Percentiles rank a stretch among this genome's conserved stretches.
These are phyloP conservation scores for Globisporangium yorkense DNA, from an alignment of 352 stramenopile genomes.

Conservation along the genomic window DNA sequence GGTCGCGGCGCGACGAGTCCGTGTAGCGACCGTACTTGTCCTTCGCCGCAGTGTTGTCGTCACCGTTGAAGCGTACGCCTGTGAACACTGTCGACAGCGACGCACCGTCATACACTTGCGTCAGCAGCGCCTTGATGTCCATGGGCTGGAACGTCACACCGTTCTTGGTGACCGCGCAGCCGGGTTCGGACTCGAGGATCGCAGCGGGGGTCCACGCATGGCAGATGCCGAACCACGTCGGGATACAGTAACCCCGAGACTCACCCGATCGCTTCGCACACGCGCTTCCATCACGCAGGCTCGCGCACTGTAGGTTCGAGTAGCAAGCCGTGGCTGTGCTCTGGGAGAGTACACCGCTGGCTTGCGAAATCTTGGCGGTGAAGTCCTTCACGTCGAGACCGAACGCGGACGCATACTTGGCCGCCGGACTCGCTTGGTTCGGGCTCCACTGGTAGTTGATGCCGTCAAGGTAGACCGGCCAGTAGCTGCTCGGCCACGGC, in stretches of 20 bases:
- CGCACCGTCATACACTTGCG: conserved; percentile 12
- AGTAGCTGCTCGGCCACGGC: conserved; percentile 57
- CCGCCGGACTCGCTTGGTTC: conserved; percentile 20
- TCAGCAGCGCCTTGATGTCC: conserved; percentile 47
- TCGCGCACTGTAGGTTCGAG: conserved; percentile 20
- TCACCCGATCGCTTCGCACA: conserved; percentile 6
- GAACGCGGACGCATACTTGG: conserved; percentile 51
- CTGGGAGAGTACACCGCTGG: conserved; percentile 10
- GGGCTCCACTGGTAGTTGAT: conserved; percentile 50
- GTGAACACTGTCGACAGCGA: conserved; percentile 10
- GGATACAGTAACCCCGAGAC: conserved; percentile 31
- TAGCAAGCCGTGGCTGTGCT: conserved; percentile 15
- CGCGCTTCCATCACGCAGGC: conserved; percentile 24
- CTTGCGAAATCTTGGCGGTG: conserved; percentile 21
- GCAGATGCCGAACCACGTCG: conserved; percentile 53
- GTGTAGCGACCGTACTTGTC: conserved; percentile 16
- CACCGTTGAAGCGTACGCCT: conserved; percentile 14
- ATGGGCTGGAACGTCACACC: conserved; percentile 41
- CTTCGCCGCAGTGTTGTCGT: conserved; percentile 5
- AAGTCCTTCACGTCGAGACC: conserved; percentile 18
- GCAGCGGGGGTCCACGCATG: conserved; percentile 40
- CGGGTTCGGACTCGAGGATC: conserved; percentile 32
- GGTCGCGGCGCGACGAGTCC: conserved; percentile 11
- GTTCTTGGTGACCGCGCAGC: conserved; percentile 35
- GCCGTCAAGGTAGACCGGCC: conserved; percentile 50